phyloP scores from a whole-genome alignment of 2,329 filamentous ascomycete species.

The Ascochyta koolunga region DNA sequence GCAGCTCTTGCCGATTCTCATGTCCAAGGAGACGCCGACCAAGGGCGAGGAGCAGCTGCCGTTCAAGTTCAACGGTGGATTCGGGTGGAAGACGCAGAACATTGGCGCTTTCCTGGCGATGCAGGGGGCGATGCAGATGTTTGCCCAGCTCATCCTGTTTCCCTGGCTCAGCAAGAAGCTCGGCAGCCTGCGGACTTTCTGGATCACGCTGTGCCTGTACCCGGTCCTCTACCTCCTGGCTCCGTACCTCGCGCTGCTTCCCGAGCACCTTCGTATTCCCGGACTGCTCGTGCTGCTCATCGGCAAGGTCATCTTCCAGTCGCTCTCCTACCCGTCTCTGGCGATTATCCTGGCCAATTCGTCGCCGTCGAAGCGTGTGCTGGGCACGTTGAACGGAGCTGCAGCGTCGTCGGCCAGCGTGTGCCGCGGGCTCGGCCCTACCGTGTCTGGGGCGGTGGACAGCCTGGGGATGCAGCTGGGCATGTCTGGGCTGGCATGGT shows the following conservation, averaged over 20 bases:
- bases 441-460: constrained; percentile 84
- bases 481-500: constrained; percentile 91
- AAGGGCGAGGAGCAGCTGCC: constrained; percentile 65
- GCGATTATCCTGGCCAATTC: constrained; percentile 89
- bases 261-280: constrained; percentile 70
- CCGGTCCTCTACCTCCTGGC: constrained; percentile 86
- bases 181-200: constrained; percentile 81
- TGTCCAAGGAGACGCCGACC: constrained; percentile 70
- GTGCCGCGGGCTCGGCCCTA: constrained; percentile 86
- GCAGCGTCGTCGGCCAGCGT: constrained; percentile 90
- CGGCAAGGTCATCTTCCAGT: constrained; percentile 92
- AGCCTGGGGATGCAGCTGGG: constrained; percentile 78
- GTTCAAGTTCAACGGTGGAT: constrained; percentile 88
- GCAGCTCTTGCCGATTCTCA: constrained; percentile 88
- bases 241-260: constrained; percentile 87
- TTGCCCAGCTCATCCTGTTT: constrained; percentile 84
- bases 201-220: constrained; percentile 80
- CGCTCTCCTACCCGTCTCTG: constrained; percentile 88
- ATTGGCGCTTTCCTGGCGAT: constrained; percentile 88
- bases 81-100: constrained; percentile 79
- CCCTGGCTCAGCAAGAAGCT: constrained; percentile 76
- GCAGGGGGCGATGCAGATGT: constrained; percentile 87
- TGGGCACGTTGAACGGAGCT: constrained; percentile 91
- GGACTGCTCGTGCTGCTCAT: constrained; percentile 80
- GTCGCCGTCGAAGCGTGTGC: constrained; percentile 79